phyloP scores from a whole-genome alignment of 495 filamentous ascomycete species.

The Penicillium longicatenatum region DNA sequence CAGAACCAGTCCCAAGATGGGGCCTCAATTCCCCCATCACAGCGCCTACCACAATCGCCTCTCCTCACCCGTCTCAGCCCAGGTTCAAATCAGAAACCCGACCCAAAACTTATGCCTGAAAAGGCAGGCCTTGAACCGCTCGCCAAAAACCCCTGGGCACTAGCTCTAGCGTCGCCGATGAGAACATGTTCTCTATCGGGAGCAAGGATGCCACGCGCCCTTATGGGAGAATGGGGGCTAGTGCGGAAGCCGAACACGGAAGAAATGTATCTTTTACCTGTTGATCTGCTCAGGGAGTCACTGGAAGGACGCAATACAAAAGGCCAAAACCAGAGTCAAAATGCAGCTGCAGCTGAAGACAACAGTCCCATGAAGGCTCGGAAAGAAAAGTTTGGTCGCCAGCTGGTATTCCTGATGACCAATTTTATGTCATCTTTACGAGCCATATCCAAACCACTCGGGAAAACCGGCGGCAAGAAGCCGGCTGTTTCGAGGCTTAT shows the following conservation, averaged over 20 bases:
- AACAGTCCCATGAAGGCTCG: neutral
- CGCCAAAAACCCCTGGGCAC: conserved; percentile 46
- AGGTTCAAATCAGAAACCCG: conserved; percentile 27
- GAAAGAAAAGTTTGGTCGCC: conserved; percentile 10
- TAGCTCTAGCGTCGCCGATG: conserved; percentile 63
- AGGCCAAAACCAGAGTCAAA: neutral
- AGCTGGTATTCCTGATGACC: conserved; percentile 32
- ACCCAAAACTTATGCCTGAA: conserved; percentile 33
- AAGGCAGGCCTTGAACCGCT: conserved; percentile 45
- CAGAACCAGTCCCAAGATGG: conserved; percentile 4
- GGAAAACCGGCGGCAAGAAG: conserved; percentile 17
- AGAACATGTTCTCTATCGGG: conserved; percentile 63
- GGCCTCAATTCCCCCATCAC: conserved; percentile 29
- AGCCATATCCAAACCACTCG: conserved; percentile 11
- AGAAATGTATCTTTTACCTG: conserved; percentile 61
- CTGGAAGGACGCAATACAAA: conserved; percentile 3
- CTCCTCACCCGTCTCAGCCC: conserved; percentile 27
- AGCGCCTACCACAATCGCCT: conserved; percentile 45
- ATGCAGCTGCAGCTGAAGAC: neutral
- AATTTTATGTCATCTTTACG: conserved; percentile 32
- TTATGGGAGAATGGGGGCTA: conserved; percentile 65
- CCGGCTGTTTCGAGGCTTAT: conserved; percentile 26
- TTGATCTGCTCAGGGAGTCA: conserved; percentile 41
- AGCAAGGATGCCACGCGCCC: conserved; percentile 57
- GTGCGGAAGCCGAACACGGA: conserved; percentile 57